Base-by-base conservation (phyloP, 441 rosid genomes). In the Heliophila coronopifolia region DNA sequence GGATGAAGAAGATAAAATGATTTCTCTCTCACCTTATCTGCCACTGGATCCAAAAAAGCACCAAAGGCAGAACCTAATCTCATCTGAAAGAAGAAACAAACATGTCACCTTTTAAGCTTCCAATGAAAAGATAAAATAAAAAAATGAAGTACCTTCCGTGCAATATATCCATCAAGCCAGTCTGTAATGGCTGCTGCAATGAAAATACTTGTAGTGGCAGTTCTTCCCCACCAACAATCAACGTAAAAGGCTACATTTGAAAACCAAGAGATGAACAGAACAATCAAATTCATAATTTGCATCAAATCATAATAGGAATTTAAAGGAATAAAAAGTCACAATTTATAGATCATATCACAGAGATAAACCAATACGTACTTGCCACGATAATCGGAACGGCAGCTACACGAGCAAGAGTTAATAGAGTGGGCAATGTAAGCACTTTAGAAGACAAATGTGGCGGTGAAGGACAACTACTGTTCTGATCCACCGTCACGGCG, bases 91-190 rank as follows among this genome's bases (percentile, higher is more conserved):
- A 3, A 14, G n/a, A n/a, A n/a, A n/a, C n/a, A n/a, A n/a, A 58
- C 38, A 50, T 30, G 32, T 11, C 30, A 41, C 39, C 34, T 19
- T 27, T 43, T 33, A 25, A 63, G 26, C 36, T 54, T 8, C 7
- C 34, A 16, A 8, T 31, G 20, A 11, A 47, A 30, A 8, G 13
- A 26, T 16, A 10, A 30, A 39, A 39, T n/a, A n/a, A n/a, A n/a
- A n/a, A n/a, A 22, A 12, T 0, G 18, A 51, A 27, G 11, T 68
- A 91, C 98, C 91, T 79, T 91, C 23, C 96, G 65, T 1, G 98
- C 98, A 52, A 91, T 67, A 67, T 91, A 91, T n/a, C 98, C 98
- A 43, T 91, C 98, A 24, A 91, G 96, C 98, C 96, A 91, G 66
- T 91, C 98, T 4, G 98, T 91, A 51, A 91, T 59, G 7, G 98